phyloP scores from a whole-genome alignment of 805 yeast species.

The Wickerhamiella nectarea region DNA sequence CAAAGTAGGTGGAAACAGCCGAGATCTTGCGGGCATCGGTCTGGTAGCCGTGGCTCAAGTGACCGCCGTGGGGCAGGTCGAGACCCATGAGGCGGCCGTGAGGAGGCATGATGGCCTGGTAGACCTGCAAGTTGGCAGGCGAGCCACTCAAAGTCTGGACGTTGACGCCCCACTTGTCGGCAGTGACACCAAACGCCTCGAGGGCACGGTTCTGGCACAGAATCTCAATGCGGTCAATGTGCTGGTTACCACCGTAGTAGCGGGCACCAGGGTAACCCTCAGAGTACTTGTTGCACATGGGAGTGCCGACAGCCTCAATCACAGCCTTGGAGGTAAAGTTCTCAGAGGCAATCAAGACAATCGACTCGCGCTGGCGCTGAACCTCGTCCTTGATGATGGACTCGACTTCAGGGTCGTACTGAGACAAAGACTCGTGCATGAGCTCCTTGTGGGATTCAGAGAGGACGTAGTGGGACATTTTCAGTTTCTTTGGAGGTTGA shows the following conservation, averaged over 20 bases:
- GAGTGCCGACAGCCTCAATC: conserved; percentile 91
- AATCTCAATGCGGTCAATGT: conserved; percentile 84
- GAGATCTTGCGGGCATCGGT: conserved; percentile 88
- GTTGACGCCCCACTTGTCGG: conserved; percentile 92
- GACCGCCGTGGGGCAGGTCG: conserved; percentile 98
- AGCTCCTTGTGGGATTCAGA: conserved; percentile 24
- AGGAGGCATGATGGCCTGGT: conserved; percentile 87
- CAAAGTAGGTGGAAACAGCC: conserved; percentile 90
- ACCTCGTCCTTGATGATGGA: conserved; percentile 49
- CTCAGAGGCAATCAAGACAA: conserved; percentile 91
- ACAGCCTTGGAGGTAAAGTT: conserved; percentile 94
- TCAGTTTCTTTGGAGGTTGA: conserved; percentile 2
- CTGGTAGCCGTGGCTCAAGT: conserved; percentile 95
- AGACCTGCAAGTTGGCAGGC: conserved; percentile 94
- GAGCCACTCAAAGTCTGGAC: conserved; percentile 95
- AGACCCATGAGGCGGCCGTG: conserved; percentile 97
- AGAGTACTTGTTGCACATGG: conserved; percentile 96
- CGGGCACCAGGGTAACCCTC: conserved; percentile 99
- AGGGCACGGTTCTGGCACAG: conserved; percentile 92
- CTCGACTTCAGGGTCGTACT: conserved; percentile 30
- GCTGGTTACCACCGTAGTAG: conserved; percentile 97
- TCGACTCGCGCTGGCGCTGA: conserved; percentile 83
- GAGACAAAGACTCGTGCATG: conserved; percentile 14
- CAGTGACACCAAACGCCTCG: conserved; percentile 66
- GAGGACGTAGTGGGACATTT: conserved; percentile 24